phyloP scores from a whole-genome alignment of 306 rosid species.

The Morella rubra region DNA sequence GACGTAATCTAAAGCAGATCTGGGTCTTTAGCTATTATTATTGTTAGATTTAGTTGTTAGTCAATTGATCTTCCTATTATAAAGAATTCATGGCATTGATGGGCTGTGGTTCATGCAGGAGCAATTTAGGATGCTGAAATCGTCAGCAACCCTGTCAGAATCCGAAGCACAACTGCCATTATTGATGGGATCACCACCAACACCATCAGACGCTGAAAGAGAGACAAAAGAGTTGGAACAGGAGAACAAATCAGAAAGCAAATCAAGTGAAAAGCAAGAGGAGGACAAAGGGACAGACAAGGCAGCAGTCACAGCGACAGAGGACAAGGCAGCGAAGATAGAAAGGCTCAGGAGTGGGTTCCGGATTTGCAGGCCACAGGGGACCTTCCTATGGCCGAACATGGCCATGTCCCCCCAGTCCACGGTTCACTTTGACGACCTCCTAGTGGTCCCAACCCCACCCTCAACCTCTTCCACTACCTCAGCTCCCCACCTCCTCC shows the following conservation, averaged over 20 bases:
- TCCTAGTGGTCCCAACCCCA: constrained; percentile 54
- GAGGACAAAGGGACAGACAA: constrained; percentile 29
- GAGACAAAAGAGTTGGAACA: constrained; percentile 30
- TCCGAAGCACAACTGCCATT: constrained; percentile 31
- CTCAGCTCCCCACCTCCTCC: constrained; percentile 25
- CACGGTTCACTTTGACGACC: constrained; percentile 37
- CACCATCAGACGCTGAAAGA: constrained; percentile 35
- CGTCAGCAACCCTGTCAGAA: constrained; percentile 43
- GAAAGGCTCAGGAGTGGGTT: constrained; percentile 79
- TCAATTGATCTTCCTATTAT: too few relatives aligned
- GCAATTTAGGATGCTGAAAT: constrained; percentile 41
- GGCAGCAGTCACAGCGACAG: constrained; percentile 24
- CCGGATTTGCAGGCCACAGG: constrained; percentile 74
- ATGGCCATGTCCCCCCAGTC: constrained; percentile 36
- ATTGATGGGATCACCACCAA: constrained; percentile 31
- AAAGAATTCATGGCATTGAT: constrained; percentile 13
- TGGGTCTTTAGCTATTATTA: too few relatives aligned
- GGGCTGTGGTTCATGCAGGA: constrained; percentile 48
- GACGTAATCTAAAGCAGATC: too few relatives aligned
- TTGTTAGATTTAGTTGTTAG: background rate
- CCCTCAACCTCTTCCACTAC: constrained; percentile 61
- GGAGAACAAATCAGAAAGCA: constrained; percentile 15
- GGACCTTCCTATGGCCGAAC: constrained; percentile 71
- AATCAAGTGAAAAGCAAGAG: constrained; percentile 23
- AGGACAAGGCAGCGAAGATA: constrained; percentile 67